Evolutionary conservation across 805 yeast species (phyloP).

Genomic region (Ogataea minuta): DNA sequence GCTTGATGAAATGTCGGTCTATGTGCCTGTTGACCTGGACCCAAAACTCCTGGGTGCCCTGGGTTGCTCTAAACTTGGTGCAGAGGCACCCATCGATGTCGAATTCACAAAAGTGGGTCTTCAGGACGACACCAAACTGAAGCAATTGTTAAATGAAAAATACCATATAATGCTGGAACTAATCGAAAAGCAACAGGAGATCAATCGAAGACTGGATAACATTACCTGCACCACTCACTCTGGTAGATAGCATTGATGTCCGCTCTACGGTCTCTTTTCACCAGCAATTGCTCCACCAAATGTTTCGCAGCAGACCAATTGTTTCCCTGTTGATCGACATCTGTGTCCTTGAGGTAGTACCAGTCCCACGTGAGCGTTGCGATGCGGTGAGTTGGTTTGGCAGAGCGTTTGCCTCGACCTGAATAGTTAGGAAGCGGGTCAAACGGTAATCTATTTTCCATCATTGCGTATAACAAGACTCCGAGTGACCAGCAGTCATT

Average conservation of each 20-base stretch:
- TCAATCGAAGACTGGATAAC: constrained; percentile 8
- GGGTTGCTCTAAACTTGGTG: constrained; percentile 17
- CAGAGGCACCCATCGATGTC: not conserved
- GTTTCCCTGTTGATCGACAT: constrained; percentile 21
- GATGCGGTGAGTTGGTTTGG: constrained; percentile 79
- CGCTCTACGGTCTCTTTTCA: constrained; percentile 46
- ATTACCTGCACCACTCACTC: constrained; percentile 35
- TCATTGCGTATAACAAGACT: constrained; percentile 76
- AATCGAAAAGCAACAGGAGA: constrained; percentile 18
- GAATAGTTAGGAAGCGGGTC: constrained; percentile 70
- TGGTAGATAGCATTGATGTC: constrained; percentile 34
- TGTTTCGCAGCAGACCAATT: constrained; percentile 46
- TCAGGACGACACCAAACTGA: constrained; percentile 1
- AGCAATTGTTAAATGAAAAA: constrained; percentile 15
- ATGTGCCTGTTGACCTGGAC: constrained; percentile 6
- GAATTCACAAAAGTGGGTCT: not conserved
- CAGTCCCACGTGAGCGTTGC: constrained; percentile 94
- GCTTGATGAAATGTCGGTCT: constrained; percentile 16
- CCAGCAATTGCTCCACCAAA: constrained; percentile 49
- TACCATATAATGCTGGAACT: constrained; percentile 11
- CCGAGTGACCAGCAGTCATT: constrained; percentile 97
- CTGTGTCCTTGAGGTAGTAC: constrained; percentile 47
- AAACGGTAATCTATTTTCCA: constrained; percentile 89
- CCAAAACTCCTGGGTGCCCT: constrained; percentile 18
- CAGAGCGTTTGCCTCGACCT: constrained; percentile 43